A percentile compares a stretch with the other conserved stretches of the same genome.
Conservation (phyloP, 2,329 filamentous ascomycete species). For the Arthroderma uncinatum region DNA sequence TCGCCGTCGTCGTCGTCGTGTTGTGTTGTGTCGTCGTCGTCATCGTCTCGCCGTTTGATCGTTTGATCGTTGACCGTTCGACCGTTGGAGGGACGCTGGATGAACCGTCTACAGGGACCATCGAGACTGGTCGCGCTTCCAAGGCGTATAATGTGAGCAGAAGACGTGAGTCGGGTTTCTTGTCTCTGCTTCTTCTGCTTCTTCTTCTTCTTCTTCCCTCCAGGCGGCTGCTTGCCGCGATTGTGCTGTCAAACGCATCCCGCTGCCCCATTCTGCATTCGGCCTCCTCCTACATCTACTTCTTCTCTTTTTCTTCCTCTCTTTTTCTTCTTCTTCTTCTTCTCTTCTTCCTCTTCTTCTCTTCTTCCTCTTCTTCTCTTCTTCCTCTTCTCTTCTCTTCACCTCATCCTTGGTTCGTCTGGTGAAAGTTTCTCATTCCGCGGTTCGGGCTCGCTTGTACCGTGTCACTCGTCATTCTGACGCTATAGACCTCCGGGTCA, state of each 20-base stretch:
- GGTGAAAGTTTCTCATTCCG: background rate
- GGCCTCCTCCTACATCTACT: background rate
- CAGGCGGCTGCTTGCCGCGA: constrained; percentile 21
- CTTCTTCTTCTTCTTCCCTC: background rate
- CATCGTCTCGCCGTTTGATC: background rate
- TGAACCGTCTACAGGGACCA: background rate
- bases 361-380: background rate
- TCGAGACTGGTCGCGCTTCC: constrained; percentile 10
- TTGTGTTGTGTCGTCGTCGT: too few relatives aligned
- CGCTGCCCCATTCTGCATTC: constrained; percentile 16
- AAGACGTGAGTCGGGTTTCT: constrained; percentile 26
- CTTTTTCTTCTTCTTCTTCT: background rate
- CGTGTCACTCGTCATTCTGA: too few relatives aligned
- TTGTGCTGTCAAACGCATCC: constrained; percentile 28
- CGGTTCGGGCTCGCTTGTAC: background rate
- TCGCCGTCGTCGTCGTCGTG: too few relatives aligned
- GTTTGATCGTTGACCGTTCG: background rate
- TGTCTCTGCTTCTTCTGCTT: constrained; percentile 17
- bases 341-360: background rate
- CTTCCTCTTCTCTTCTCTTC: background rate
- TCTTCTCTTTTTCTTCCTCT: background rate
- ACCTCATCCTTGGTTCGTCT: background rate
- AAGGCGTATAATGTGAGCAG: constrained; percentile 27
- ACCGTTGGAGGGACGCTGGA: background rate
- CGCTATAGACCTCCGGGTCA: too few relatives aligned